A percentile compares a stretch with the other conserved stretches of the same genome.
phyloP scores from a whole-genome alignment of 2,329 filamentous ascomycete genomes.

The Talaromyces sp. region DNA sequence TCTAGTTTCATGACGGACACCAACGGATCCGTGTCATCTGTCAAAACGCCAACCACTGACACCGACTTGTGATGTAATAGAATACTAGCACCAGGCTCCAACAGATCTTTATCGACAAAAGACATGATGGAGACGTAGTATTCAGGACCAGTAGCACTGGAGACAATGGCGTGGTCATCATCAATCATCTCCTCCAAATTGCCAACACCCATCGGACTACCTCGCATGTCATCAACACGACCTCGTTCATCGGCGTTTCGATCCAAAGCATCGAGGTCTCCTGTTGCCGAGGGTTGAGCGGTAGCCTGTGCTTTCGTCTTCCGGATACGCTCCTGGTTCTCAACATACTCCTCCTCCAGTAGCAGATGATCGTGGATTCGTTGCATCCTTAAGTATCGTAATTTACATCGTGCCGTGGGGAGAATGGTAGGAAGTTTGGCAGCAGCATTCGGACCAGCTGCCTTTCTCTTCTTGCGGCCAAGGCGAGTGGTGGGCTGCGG shows the following conservation, averaged over 20 bases:
- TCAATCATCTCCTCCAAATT: conserved; percentile 98
- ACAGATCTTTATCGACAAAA: conserved; percentile 96
- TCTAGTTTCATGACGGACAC: conserved; percentile 99
- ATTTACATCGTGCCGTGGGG: conserved; percentile 94
- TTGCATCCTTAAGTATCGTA: conserved; percentile 95
- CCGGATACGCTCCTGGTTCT: conserved; percentile 94
- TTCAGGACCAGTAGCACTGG: conserved; percentile 92
- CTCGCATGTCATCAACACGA: conserved; percentile 95
- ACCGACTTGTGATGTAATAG: conserved; percentile 96
- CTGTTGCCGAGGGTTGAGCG: conserved; percentile 52
- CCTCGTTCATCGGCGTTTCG: conserved; percentile 90
- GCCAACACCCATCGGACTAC: conserved; percentile 96
- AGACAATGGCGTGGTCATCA: conserved; percentile 97
- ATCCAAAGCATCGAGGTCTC: conserved; percentile 72
- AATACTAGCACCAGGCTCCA: conserved; percentile 93
- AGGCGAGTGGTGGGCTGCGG: conserved; percentile 94
- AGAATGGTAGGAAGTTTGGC: conserved; percentile 93
- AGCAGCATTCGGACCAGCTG: conserved; percentile 83
- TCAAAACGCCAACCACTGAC: conserved; percentile 93
- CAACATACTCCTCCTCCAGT: conserved; percentile 96
- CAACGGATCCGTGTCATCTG: conserved; percentile 89
- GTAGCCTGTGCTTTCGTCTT: conserved; percentile 74
- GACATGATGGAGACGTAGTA: conserved; percentile 99
- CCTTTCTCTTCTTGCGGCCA: conserved; percentile 97
- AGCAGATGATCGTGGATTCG: conserved; percentile 95